phyloP scores from a whole-genome alignment of 495 filamentous ascomycete genomes.

The Hypoxylon fragiforme region DNA sequence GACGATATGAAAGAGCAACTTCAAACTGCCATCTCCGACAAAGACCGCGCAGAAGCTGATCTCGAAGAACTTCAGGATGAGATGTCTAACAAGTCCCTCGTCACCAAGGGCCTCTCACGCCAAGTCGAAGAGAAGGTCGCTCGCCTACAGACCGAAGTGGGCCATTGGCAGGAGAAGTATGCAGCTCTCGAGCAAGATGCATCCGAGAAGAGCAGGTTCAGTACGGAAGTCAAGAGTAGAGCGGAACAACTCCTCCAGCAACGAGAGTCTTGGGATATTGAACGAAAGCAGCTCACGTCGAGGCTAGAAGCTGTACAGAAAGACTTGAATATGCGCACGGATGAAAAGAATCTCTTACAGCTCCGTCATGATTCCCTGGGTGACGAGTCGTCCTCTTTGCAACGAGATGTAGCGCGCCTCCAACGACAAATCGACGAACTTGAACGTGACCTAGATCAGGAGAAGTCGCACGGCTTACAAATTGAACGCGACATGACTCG shows the following conservation, averaged over 20 bases:
- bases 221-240: constrained; percentile 41
- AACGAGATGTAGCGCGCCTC: constrained; percentile 58
- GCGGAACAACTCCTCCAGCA: constrained; percentile 48
- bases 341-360: constrained; percentile 70
- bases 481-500: constrained; percentile 59
- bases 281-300: constrained; percentile 47
- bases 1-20: constrained; percentile 63
- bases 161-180: constrained; percentile 62
- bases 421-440: constrained; percentile 60
- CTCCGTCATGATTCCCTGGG: constrained; percentile 68
- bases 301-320: constrained; percentile 56
- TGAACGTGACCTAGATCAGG: constrained; percentile 59
- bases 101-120: constrained; percentile 72
- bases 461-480: constrained; percentile 59
- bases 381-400: constrained; percentile 63
- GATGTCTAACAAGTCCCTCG: constrained; percentile 76
- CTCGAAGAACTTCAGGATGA: constrained; percentile 73
- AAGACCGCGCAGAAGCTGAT: constrained; percentile 58
- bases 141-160: constrained; percentile 66
- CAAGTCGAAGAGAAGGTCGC: constrained; percentile 73
- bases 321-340: constrained; percentile 58
- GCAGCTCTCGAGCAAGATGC: constrained; percentile 50
- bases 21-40: constrained; percentile 64
- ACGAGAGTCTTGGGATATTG: constrained; percentile 43
- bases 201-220: constrained; percentile 46